These are phyloP conservation scores for Otatea glauca DNA, from an alignment of 176 grass and related monocot genomes.

Conservation along the genomic window DNA sequence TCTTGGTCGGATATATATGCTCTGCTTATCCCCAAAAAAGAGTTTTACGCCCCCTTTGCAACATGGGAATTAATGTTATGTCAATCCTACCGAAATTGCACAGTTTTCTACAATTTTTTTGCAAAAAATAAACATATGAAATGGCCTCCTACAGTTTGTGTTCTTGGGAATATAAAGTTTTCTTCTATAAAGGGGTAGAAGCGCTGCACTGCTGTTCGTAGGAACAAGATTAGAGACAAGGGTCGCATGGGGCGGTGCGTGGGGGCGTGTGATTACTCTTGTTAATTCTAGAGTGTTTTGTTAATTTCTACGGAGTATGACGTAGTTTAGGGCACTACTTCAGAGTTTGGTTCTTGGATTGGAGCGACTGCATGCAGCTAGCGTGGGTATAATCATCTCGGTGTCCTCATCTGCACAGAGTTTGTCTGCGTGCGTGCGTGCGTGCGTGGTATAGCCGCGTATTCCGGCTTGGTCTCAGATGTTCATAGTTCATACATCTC, in stretches of 20 bases:
- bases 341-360: neutral
- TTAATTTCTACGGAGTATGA: neutral
- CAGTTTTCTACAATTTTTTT: neutral
- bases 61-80: neutral
- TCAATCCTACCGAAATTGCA: neutral
- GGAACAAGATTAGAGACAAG: neutral
- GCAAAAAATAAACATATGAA: too few species aligned
- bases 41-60: neutral
- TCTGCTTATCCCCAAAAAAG: neutral
- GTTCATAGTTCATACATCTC: constrained; percentile 3
- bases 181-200: neutral
- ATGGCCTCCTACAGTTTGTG: too few species aligned
- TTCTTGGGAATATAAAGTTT: neutral
- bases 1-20: neutral
- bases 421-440: constrained; percentile 34
- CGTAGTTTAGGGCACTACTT: neutral
- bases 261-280: constrained; percentile 7
- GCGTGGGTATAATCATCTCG: neutral
- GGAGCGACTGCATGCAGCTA: neutral
- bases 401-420: constrained; percentile 2
- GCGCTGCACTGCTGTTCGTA: neutral
- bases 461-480: neutral
- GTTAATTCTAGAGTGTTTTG: neutral
- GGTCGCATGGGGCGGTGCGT: constrained; percentile 48
- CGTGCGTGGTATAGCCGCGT: neutral